Conservation (phyloP, 768 basidiomycete genomes). For the Boletus vermiculosoides region DNA sequence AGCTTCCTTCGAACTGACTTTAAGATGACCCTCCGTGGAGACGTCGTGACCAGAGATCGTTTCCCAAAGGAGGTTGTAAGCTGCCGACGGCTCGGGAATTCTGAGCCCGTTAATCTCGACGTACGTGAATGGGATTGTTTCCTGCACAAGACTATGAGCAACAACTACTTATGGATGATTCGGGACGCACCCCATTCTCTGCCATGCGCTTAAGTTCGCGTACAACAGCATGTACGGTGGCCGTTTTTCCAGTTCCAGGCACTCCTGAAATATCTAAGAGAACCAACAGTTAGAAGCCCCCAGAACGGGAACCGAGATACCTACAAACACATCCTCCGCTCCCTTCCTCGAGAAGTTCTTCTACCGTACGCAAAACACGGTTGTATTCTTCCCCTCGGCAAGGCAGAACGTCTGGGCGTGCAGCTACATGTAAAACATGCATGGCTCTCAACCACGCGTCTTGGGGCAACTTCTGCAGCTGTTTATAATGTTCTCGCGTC, state of each 20-base stretch:
- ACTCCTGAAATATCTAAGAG: constrained; percentile 90
- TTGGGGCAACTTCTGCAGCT: constrained; percentile 52
- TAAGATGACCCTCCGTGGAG: constrained; percentile 57
- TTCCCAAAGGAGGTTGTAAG: constrained; percentile 92
- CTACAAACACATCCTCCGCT: constrained; percentile 94
- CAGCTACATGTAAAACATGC: constrained; percentile 90
- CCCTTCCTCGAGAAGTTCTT: constrained; percentile 86
- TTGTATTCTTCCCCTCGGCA: constrained; percentile 87
- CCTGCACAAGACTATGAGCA: constrained; percentile 45
- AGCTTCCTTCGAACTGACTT: constrained; percentile 76
- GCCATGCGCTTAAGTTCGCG: constrained; percentile 90
- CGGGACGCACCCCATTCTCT: constrained; percentile 59
- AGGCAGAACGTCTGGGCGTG: constrained; percentile 84
- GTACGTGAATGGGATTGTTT: constrained; percentile 91
- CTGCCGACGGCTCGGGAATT: constrained; percentile 89
- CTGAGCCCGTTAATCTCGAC: constrained; percentile 97
- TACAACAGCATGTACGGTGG: constrained; percentile 92
- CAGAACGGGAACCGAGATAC: constrained; percentile 25
- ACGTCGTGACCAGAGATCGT: constrained; percentile 81
- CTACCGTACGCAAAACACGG: constrained; percentile 70
- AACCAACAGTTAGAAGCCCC: constrained; percentile 1
- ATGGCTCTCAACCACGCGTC: constrained; percentile 88
- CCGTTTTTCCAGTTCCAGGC: constrained; percentile 98
- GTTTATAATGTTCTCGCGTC: constrained; percentile 37
- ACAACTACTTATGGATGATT: not conserved